Base-by-base conservation (phyloP, 2,329 filamentous ascomycete species). In the Calonectria henricotiae region DNA sequence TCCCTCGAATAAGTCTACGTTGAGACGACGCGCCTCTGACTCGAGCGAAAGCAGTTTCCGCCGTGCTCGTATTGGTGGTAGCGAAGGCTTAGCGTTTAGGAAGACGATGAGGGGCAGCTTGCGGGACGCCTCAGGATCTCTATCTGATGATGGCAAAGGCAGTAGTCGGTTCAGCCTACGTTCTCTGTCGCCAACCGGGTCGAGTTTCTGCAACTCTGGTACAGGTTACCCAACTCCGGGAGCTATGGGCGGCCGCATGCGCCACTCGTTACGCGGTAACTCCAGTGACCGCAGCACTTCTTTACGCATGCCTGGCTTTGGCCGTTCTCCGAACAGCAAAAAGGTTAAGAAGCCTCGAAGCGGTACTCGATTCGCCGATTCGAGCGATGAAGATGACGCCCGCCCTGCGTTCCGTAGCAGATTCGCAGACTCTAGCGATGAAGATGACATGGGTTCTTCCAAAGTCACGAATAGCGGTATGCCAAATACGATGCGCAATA, bases 31-130 rank as follows among this genome's bases (percentile, higher is more conserved):
- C 11, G 86, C 84, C 20, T 93, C 91, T 0, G 90, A 91, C 74
- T 91, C 89, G 32, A 94, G 92, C 76, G 91, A 94, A 51, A 97
- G 93, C 82, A 97, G 94, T 79, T 98, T 98, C 84, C 92, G 89
- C 78, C 91, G 94, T 32, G 82, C 85, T 49, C 88, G 89, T 71
- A 83, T 87, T 43, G 79, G 83, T 62, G 79, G 81, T 6, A 82
- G 82, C 46, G 82, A 86, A 49, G 86, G 86, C 0, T 88, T 90
- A 64, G 87, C 85, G 1, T 94, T 97, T 86, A 91, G 91, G 68
- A 88, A 86, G 62, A 94, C 93, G 1, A 93, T 98, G 93, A 89
- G 95, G 69, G 73, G 76, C 32, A 76, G 73, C 47, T 39, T 72
- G 47, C 75, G 71, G 7, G 78, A 80, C 13, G 62, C 74, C 23